These are phyloP conservation scores for Candida nonsorbophila DNA, from an alignment of 805 yeast genomes.

Conservation along the genomic window DNA sequence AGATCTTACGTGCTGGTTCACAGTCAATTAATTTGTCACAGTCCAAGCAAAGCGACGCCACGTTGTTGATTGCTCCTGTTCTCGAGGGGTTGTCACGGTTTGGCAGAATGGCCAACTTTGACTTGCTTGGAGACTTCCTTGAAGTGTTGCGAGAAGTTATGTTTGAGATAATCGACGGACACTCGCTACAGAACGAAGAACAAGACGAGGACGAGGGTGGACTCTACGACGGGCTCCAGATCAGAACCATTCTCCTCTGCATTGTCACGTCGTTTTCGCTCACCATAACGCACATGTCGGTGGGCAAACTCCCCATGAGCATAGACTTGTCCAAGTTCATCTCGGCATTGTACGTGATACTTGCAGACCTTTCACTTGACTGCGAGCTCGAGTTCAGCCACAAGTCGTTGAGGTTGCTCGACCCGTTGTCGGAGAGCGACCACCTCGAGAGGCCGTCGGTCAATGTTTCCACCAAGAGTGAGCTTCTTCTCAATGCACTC, in stretches of 20 bases:
- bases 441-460: slow-evolving; percentile 59
- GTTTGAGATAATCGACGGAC: slow-evolving; percentile 43
- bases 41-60: slow-evolving; percentile 45
- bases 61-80: slow-evolving; percentile 68
- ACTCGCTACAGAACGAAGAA: slow-evolving; percentile 20
- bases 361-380: slow-evolving; percentile 68
- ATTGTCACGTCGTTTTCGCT: slow-evolving; percentile 87
- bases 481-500: slow-evolving; percentile 67
- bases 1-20: slow-evolving; percentile 54
- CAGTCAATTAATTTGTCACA: slow-evolving; percentile 5
- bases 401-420: slow-evolving; percentile 73
- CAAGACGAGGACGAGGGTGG: slow-evolving; percentile 24
- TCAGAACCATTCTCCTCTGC: slow-evolving; percentile 74
- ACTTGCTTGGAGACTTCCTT: slow-evolving; percentile 85
- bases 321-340: slow-evolving; percentile 76
- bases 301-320: slow-evolving; percentile 56
- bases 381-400: slow-evolving; percentile 83
- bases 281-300: slow-evolving; percentile 60
- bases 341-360: slow-evolving; percentile 62
- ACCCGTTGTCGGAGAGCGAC: slow-evolving; percentile 50
- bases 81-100: slow-evolving; percentile 87
- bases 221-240: slow-evolving; percentile 32
- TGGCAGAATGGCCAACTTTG: slow-evolving; percentile 91
- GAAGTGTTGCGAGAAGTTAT: slow-evolving; percentile 85
- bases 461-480: slow-evolving; percentile 85